Percentiles rank a stretch among this genome's conserved stretches.
Evolutionary conservation across 768 basidiomycete genomes (phyloP).

Genomic region (Rubroboletus satanas): DNA sequence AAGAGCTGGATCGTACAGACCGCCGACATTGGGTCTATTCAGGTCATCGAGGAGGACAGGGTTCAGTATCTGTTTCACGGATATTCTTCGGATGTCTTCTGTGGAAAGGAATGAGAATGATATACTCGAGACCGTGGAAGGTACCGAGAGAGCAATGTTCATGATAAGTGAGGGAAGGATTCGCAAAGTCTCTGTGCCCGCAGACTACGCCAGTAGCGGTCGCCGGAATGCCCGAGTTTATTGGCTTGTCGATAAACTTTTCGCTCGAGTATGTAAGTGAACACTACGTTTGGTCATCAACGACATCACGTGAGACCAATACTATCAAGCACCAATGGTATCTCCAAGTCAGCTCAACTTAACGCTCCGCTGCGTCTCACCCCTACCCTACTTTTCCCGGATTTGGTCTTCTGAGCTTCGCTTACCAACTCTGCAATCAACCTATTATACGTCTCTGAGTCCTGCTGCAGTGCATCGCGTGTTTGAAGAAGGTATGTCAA

Average conservation of each 20-base stretch:
- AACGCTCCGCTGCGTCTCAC: conserved; percentile 49
- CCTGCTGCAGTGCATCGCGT: conserved; percentile 78
- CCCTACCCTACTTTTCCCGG: conserved; percentile 50
- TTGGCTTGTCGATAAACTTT: conserved; percentile 14
- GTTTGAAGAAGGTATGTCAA: conserved; percentile 81
- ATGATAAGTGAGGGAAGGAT: conserved; percentile 36
- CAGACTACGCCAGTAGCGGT: not conserved
- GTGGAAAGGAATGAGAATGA: conserved; percentile 92
- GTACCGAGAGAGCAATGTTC: conserved; percentile 89
- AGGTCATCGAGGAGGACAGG: conserved; percentile 90
- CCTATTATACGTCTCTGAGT: conserved; percentile 85
- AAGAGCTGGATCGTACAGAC: conserved; percentile 92
- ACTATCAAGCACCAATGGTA: not conserved
- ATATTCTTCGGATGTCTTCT: conserved; percentile 86
- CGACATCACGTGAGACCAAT: conserved; percentile 15
- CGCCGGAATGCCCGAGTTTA: not conserved
- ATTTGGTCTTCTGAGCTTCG: conserved; percentile 83
- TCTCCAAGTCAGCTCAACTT: conserved; percentile 17
- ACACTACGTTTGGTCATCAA: conserved; percentile 12
- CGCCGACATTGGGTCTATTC: conserved; percentile 86
- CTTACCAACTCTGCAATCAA: conserved; percentile 90
- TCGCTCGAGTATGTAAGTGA: not conserved
- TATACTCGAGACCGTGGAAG: conserved; percentile 78
- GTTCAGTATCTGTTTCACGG: conserved; percentile 97
- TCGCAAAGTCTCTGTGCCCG: not conserved